These are phyloP conservation scores for Tulasnella sp. DNA, from an alignment of 768 basidiomycete species.

Conservation along the genomic window DNA sequence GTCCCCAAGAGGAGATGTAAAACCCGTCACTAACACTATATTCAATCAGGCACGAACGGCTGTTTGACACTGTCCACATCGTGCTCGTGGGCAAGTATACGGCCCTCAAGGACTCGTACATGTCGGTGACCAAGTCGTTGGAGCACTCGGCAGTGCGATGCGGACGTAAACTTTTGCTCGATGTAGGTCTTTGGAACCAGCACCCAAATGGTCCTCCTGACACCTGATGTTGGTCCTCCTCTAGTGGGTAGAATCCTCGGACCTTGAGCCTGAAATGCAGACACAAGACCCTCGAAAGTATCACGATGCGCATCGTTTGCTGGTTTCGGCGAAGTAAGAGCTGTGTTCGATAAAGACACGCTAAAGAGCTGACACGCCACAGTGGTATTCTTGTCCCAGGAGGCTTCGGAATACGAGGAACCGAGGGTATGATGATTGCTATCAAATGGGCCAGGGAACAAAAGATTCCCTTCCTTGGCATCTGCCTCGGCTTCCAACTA, in stretches of 20 bases:
- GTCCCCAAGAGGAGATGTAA: not conserved
- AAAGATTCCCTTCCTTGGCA: slow-evolving; percentile 90
- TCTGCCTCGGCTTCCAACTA: slow-evolving; percentile 96
- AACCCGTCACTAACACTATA: not conserved
- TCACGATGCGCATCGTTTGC: slow-evolving; percentile 90
- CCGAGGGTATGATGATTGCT: slow-evolving; percentile 97
- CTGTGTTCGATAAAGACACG: not conserved
- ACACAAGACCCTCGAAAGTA: slow-evolving; percentile 77
- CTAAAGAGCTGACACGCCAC: not conserved
- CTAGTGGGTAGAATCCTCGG: slow-evolving; percentile 94
- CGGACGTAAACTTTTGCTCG: slow-evolving; percentile 72
- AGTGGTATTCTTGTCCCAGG: slow-evolving; percentile 97
- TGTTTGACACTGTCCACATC: slow-evolving; percentile 84
- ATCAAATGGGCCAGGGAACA: slow-evolving; percentile 96
- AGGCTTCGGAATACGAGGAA: slow-evolving; percentile 89
- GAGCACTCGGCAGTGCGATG: slow-evolving; percentile 96
- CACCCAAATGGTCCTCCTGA: too few relatives aligned
- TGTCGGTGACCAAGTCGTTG: slow-evolving; percentile 93
- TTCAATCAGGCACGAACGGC: slow-evolving; percentile 73
- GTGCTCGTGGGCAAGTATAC: slow-evolving; percentile 98
- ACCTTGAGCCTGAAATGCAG: slow-evolving; percentile 80
- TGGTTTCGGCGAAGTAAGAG: slow-evolving; percentile 82
- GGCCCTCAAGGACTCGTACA: slow-evolving; percentile 94
- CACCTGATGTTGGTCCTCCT: not conserved
- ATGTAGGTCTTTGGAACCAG: slow-evolving; percentile 46